Evolutionary conservation across 805 yeast species (phyloP), one percentile per base, ranked within the genome.

Genomic region (Suhomyces sp.): DNA sequence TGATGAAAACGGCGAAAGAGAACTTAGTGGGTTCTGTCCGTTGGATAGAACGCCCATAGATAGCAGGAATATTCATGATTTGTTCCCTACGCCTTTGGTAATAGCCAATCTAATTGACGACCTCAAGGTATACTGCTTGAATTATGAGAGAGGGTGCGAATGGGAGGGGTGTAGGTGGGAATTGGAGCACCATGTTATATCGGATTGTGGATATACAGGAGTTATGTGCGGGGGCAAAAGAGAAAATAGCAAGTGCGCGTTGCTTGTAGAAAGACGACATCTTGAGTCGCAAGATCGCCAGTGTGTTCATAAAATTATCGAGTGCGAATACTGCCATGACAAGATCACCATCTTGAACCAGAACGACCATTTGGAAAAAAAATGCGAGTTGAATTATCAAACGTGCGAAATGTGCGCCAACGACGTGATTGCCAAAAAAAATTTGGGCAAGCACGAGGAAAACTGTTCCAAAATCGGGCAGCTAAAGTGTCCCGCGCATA

Each of bases 51-150:
- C 80, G 2, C 72, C 77, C 2, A 57, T 85, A 41, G 66, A 71
- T 49, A 52, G 64, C 3, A 61, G 60, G 21, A 63, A 68, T 50
- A 46, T 56, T 3, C 63, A 69, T 44, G 76, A 71, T 49, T 58
- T 71, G 47, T 71, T 71, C 41, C 81, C 83, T 3, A 79, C 88
- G 1, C 88, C 89, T 0, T 75, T 82, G 20, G 66, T 85, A 6
- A 68, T 85, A 3, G 64, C 78, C n/a, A 82, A 83, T 57, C 74
- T 86, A 58, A 72, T 84, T 1, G 87, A 85, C 60, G 88, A 84
- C 41, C 70, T 85, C 44, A 67, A 72, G 44, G 88, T 85, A 2
- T 64, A 63, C 46, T 85, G 91, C 60, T 70, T 83, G 47, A 80
- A 81, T 57, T 47, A 56, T 6, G 67, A 61, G 39, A 61, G 85